These are phyloP conservation scores for Angophora floribunda DNA, from an alignment of 345 rosid genomes.

Conservation along the genomic window DNA sequence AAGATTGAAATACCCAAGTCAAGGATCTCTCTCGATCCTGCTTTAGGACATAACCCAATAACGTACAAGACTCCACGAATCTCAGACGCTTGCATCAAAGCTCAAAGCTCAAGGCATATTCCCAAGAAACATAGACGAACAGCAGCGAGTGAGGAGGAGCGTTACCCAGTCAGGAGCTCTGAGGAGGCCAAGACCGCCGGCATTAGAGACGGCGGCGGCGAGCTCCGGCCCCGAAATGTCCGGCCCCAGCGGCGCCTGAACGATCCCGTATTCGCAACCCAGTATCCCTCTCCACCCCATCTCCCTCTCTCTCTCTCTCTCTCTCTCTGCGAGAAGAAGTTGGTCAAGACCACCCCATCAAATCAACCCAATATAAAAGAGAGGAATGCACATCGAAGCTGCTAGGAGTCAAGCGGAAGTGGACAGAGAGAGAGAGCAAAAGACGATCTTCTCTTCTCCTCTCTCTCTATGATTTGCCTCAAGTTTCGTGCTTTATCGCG, in stretches of 20 bases:
- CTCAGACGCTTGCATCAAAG: not conserved
- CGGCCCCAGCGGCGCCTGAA: constrained; percentile 86
- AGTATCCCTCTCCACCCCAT: constrained; percentile 83
- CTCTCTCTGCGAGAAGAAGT: not conserved
- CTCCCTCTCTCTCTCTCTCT: not conserved
- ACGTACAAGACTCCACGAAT: not conserved
- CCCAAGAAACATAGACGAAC: not conserved
- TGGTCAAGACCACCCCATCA: not conserved
- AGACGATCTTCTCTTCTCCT: not conserved
- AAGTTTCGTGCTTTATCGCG: not conserved
- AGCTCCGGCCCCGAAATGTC: constrained; percentile 88
- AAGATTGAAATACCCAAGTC: not conserved
- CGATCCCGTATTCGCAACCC: constrained; percentile 72
- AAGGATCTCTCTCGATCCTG: not conserved
- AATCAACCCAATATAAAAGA: not conserved
- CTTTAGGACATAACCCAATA: not conserved
- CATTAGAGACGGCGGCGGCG: constrained; percentile 85
- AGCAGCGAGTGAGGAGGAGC: not conserved
- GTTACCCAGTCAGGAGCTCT: constrained; percentile 84
- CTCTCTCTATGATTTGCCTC: not conserved
- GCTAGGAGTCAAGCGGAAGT: not conserved
- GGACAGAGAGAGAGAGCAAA: not conserved
- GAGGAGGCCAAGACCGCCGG: constrained; percentile 80
- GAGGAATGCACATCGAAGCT: not conserved
- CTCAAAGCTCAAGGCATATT: not conserved